A percentile compares a stretch with the other conserved stretches of the same genome.
Evolutionary conservation across 2,329 filamentous ascomycete species (phyloP).

Genomic region (Hirsutella rhossiliensis): DNA sequence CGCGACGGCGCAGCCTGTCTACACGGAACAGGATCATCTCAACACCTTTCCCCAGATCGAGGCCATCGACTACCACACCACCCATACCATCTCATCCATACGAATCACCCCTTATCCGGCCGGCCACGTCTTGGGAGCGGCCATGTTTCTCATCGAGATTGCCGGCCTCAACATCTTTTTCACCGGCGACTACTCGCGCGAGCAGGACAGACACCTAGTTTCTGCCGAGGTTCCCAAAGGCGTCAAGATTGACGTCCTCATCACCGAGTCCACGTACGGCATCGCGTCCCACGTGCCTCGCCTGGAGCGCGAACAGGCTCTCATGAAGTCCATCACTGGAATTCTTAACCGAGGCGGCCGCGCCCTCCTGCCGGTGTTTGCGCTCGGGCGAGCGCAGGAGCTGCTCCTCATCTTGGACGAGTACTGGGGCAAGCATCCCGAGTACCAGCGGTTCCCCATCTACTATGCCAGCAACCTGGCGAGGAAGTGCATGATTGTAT

Average conservation of each 20-base stretch:
- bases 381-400: slow-evolving; percentile 86
- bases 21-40: slow-evolving; percentile 90
- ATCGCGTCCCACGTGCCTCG: slow-evolving; percentile 89
- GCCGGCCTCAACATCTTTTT: slow-evolving; percentile 95
- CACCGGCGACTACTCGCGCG: slow-evolving; percentile 92
- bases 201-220: slow-evolving; percentile 90
- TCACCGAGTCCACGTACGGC: slow-evolving; percentile 95
- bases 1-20: slow-evolving; percentile 61
- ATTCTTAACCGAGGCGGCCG: slow-evolving; percentile 86
- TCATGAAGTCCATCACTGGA: slow-evolving; percentile 91
- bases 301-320: slow-evolving; percentile 76
- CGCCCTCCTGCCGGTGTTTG: slow-evolving; percentile 90
- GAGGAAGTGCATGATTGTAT: slow-evolving; percentile 95
- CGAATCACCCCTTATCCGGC: slow-evolving; percentile 94
- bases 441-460: slow-evolving; percentile 84
- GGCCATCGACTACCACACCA: slow-evolving; percentile 96
- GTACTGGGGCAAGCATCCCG: slow-evolving; percentile 84
- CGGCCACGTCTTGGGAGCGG: slow-evolving; percentile 92
- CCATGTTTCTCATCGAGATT: slow-evolving; percentile 97
- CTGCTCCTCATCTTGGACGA: slow-evolving; percentile 90
- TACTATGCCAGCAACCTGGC: slow-evolving; percentile 96
- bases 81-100: slow-evolving; percentile 92
- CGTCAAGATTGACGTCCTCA: slow-evolving; percentile 89
- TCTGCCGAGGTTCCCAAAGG: slow-evolving; percentile 82
- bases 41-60: slow-evolving; percentile 91